These are phyloP conservation scores for Pugionium cornutum DNA, from an alignment of 345 rosid genomes.

Conservation along the genomic window DNA sequence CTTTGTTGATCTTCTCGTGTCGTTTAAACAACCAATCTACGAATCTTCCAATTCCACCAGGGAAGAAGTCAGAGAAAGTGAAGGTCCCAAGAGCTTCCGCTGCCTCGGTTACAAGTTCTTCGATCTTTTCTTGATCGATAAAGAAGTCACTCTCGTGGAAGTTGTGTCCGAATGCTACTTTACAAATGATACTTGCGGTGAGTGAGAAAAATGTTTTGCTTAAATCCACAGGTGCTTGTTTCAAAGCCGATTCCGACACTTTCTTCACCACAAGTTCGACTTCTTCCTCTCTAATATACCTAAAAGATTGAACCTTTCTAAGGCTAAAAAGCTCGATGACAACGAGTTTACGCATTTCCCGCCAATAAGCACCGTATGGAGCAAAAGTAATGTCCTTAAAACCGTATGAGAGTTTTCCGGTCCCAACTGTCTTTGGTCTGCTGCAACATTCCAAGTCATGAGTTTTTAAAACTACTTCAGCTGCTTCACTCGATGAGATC, in stretches of 20 bases:
- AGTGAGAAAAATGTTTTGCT: conserved; percentile 34
- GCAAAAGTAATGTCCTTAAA: conserved; percentile 46
- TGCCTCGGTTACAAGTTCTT: conserved; percentile 39
- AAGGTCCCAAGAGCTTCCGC: conserved; percentile 39
- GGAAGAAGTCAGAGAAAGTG: conserved; percentile 50
- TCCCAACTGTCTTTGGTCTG: conserved; percentile 44
- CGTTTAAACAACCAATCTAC: conserved; percentile 45
- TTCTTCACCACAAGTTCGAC: conserved; percentile 36
- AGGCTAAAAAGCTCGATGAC: conserved; percentile 45
- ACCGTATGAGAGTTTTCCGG: conserved; percentile 46
- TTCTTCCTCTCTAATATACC: conserved; percentile 46
- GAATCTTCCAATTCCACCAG: conserved; percentile 40
- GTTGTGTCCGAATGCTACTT: conserved; percentile 49
- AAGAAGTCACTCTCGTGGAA: conserved; percentile 35
- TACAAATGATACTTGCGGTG: conserved; percentile 41
- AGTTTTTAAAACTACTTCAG: conserved; percentile 45
- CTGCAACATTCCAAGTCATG: conserved; percentile 49
- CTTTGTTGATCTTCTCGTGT: conserved; percentile 38
- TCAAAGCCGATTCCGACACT: conserved; percentile 26
- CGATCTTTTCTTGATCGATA: conserved; percentile 33
- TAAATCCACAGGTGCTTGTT: conserved; percentile 27
- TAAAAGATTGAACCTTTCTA: conserved; percentile 40
- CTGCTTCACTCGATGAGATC: conserved; percentile 51
- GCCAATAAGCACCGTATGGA: conserved; percentile 48
- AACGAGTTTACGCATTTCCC: conserved; percentile 46